Evolutionary conservation across 495 filamentous ascomycete species (phyloP).

Genomic region (Daldinia grandis): DNA sequence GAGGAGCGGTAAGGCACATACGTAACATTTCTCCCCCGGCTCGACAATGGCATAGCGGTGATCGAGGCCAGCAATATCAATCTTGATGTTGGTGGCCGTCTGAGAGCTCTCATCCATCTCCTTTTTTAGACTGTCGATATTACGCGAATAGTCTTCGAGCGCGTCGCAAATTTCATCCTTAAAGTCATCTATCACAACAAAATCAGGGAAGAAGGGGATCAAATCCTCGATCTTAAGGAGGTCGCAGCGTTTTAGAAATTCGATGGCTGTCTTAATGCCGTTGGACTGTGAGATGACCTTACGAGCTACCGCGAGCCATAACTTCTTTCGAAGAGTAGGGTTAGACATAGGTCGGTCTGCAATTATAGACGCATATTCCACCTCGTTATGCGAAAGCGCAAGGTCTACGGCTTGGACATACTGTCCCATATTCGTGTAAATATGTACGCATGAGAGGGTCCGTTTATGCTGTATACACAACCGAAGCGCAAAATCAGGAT

Average conservation of each 20-base stretch:
- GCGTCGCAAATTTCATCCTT: slow-evolving; percentile 97
- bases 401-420: slow-evolving; percentile 92
- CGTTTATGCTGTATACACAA: slow-evolving; percentile 93
- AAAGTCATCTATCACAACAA: slow-evolving; percentile 98
- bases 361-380: slow-evolving; percentile 87
- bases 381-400: slow-evolving; percentile 84
- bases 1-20: slow-evolving; percentile 84
- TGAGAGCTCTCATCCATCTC: slow-evolving; percentile 95
- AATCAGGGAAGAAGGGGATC: slow-evolving; percentile 98
- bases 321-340: slow-evolving; percentile 83
- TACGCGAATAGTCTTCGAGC: slow-evolving; percentile 87
- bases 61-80: slow-evolving; percentile 84
- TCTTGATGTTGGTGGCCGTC: slow-evolving; percentile 87
- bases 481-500: slow-evolving; percentile 96
- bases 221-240: slow-evolving; percentile 94
- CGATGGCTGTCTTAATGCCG: slow-evolving; percentile 93
- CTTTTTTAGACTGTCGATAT: slow-evolving; percentile 86
- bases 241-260: slow-evolving; percentile 90
- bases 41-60: slow-evolving; percentile 94
- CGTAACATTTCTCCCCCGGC: slow-evolving; percentile 91
- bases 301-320: slow-evolving; percentile 93
- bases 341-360: slow-evolving; percentile 87
- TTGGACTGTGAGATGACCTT: slow-evolving; percentile 86
- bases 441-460: slow-evolving; percentile 91
- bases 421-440: slow-evolving; percentile 94